Conservation (phyloP, 176 grass and related monocot genomes). For the Carex scoparia region DNA sequence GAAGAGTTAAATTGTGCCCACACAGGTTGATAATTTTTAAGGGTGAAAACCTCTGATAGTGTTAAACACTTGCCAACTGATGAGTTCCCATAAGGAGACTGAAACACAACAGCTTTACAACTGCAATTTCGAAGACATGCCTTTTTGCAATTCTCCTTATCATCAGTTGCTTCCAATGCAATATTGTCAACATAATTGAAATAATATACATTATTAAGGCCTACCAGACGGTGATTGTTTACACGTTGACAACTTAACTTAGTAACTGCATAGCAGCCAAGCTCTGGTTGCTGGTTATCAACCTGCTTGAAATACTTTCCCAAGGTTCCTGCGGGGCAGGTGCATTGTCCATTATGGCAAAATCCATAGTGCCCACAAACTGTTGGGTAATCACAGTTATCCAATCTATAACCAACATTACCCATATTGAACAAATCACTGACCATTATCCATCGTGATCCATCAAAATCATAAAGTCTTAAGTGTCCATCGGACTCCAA, state of each 20-base stretch:
- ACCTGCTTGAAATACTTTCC: neutral
- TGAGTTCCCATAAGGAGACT: neutral
- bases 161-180: neutral
- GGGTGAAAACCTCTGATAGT: constrained; percentile 25
- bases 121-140: constrained; percentile 37
- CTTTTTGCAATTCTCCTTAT: constrained; percentile 35
- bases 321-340: neutral
- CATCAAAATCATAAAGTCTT: neutral
- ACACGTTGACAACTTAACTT: constrained; percentile 24
- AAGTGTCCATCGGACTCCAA: constrained; percentile 6
- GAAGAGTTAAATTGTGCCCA: neutral
- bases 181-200: neutral
- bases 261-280: constrained; percentile 15
- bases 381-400: constrained; percentile 8
- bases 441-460: neutral
- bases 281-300: neutral
- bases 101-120: constrained; percentile 48
- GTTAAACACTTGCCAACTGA: constrained; percentile 20
- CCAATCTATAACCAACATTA: too few species aligned
- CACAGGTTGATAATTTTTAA: neutral
- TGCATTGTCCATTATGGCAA: constrained; percentile 3
- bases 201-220: neutral
- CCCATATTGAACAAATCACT: neutral
- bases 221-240: constrained; percentile 9
- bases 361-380: constrained; percentile 22